Base-by-base conservation (phyloP, 129 eudicot species). In the Chrysanthemum makinoi region DNA sequence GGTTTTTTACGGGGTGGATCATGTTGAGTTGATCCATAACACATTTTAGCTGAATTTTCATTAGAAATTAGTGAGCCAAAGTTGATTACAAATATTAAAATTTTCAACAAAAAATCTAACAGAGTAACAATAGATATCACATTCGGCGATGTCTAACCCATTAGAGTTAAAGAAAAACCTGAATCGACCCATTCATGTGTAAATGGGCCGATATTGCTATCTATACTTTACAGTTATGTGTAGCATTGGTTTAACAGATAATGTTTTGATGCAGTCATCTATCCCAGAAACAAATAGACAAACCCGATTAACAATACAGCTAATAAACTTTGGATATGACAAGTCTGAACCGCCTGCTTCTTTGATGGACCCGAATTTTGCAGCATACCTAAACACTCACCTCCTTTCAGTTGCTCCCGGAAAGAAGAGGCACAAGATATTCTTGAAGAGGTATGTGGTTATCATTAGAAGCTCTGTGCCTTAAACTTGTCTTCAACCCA, bases 321-420 rank as follows among this genome's bases (percentile, higher is more conserved):
- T 89, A 53, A 83, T 94, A 91, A 91, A 86, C 78, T 78, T 84
- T 69, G 87, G 77, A 69, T 80, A 80, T 71, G 96, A 94, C 39
- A 94, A 94, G 79, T 87, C 87, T 51, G 98, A 94, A 55, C 85
- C 84, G 47, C 80, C 89, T 1, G 96, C 96, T 66, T 87, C 85
- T 66, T 84, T 83, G 55, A 80, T 90, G 91, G 99, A 94, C 82
- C 99, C 97, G 3, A 72, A 77, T 60, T 94, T 94, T 84, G 84
- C 89, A 65, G 83, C 86, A 50, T 94, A 94, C 77, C 78, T 94
- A 62, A 80, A 66, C 52, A 74, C 69, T 69, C 96, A 86, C 68
- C 79, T 85, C 56, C 97, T 94, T 69, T 70, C 93, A 14, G 81
- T 76, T 72, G 82, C 49, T 69, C 81, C 89, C 16, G 83, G 66